A percentile compares a stretch with the other conserved stretches of the same genome.
Evolutionary conservation across 768 basidiomycete genomes (phyloP).

Genomic region (Thelephora aurantiotincta): DNA sequence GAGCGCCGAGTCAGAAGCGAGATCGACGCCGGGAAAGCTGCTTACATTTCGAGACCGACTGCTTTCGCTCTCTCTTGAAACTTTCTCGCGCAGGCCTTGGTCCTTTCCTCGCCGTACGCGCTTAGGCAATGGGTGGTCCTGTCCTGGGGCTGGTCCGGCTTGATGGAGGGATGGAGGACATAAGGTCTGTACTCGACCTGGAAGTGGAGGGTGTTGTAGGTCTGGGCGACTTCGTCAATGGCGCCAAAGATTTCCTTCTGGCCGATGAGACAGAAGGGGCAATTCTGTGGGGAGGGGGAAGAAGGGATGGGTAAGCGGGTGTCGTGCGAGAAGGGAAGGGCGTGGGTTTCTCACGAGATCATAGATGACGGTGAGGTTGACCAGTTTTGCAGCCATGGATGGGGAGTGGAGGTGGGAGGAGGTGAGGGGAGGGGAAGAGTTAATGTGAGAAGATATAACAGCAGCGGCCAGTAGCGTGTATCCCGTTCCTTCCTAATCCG

Average conservation of each 20-base stretch:
- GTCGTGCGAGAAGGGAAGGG: background rate
- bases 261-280: slow-evolving; percentile 30
- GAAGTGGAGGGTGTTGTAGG: slow-evolving; percentile 18
- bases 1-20: background rate
- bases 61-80: slow-evolving; percentile 21
- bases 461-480: too few species aligned
- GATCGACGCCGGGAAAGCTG: slow-evolving; percentile 1
- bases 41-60: slow-evolving; percentile 31
- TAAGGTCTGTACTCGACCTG: slow-evolving; percentile 34
- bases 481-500: too few species aligned
- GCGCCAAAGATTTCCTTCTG: slow-evolving; percentile 24
- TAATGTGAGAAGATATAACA: too few species aligned
- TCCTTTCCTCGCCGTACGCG: slow-evolving; percentile 27
- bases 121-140: slow-evolving; percentile 16
- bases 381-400: slow-evolving; percentile 6
- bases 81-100: slow-evolving; percentile 17
- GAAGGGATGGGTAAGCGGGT: background rate
- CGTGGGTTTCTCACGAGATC: slow-evolving; percentile 18
- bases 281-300: slow-evolving; percentile 12
- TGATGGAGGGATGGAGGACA: slow-evolving; percentile 25
- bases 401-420: background rate
- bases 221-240: slow-evolving; percentile 16
- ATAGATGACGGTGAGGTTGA: slow-evolving; percentile 17
- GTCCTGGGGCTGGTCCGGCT: slow-evolving; percentile 14
- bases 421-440: background rate